Conservation (phyloP, 2,329 filamentous ascomycete species). For the Ambrosiella cleistominuta region DNA sequence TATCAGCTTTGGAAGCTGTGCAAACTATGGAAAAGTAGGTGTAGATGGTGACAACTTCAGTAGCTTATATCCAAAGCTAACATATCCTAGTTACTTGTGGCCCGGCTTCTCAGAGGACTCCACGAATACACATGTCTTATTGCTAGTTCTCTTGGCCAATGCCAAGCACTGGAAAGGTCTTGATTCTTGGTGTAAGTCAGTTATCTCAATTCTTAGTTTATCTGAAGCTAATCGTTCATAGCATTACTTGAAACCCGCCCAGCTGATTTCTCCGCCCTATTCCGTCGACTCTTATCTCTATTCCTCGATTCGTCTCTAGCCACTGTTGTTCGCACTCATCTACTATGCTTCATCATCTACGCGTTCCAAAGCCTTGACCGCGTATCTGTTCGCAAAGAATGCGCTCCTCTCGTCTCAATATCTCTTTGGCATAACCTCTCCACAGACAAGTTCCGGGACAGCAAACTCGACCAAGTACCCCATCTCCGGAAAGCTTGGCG, state of each 20-base stretch:
- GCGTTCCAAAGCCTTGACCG: constrained; percentile 91
- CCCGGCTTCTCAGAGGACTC: constrained; percentile 76
- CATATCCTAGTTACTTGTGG: constrained; percentile 63
- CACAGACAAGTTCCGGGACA: constrained; percentile 55
- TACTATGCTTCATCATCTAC: constrained; percentile 78
- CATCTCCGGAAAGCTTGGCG: constrained; percentile 81
- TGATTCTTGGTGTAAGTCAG: constrained; percentile 59
- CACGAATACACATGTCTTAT: constrained; percentile 78
- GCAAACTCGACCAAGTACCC: constrained; percentile 51
- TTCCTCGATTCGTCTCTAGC: constrained; percentile 54
- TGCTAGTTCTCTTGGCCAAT: constrained; percentile 72
- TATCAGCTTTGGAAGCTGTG: constrained; percentile 73
- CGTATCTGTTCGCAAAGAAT: constrained; percentile 80
- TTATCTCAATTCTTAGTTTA: background rate
- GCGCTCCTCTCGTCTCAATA: constrained; percentile 85
- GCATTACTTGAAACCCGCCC: constrained; percentile 60
- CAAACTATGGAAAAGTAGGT: constrained; percentile 69
- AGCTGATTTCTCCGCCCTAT: constrained; percentile 71
- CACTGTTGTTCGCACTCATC: constrained; percentile 52
- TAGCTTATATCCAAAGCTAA: constrained; percentile 15
- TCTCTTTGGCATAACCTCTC: constrained; percentile 89
- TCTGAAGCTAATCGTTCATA: constrained; percentile 20
- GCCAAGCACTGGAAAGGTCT: constrained; percentile 77
- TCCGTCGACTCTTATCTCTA: constrained; percentile 78
- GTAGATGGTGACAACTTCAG: background rate